A percentile compares a stretch with the other conserved stretches of the same genome.
Evolutionary conservation across 2,329 filamentous ascomycete species (phyloP).

Genomic region (Biscogniauxia marginata): DNA sequence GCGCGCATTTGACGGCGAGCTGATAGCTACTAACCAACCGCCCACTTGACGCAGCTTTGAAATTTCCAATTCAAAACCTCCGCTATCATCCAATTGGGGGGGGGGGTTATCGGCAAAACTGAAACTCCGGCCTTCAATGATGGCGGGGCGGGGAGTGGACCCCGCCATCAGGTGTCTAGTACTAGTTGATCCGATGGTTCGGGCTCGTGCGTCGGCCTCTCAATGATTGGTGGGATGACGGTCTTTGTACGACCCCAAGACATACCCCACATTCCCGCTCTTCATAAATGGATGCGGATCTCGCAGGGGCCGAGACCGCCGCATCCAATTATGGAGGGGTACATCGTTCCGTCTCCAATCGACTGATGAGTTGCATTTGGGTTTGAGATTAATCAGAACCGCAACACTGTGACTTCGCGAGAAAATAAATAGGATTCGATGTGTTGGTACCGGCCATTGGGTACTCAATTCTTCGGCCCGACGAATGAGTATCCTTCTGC

Average conservation of each 20-base stretch:
- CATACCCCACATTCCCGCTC: not conserved
- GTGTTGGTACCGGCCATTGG: not conserved
- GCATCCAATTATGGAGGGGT: not conserved
- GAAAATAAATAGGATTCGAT: too few species aligned
- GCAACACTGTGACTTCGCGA: not conserved
- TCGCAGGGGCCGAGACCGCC: not conserved
- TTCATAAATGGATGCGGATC: not conserved
- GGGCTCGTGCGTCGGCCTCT: not conserved
- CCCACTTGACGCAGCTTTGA: not conserved
- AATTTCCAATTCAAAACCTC: not conserved
- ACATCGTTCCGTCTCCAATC: not conserved
- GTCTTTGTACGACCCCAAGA: not conserved
- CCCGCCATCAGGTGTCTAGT: too few species aligned
- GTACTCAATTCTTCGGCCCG: not conserved
- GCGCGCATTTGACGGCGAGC: conserved; percentile 3
- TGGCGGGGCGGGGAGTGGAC: too few species aligned
- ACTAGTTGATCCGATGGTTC: not conserved
- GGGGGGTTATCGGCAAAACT: not conserved
- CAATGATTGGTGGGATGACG: not conserved
- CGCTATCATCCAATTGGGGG: not conserved
- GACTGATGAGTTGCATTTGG: not conserved
- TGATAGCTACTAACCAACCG: not conserved
- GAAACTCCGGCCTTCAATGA: not conserved
- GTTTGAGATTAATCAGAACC: not conserved
- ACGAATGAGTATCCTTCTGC: not conserved